Evolutionary conservation across 768 basidiomycete genomes (phyloP).

Genomic region (Tylopilus subfusipes): DNA sequence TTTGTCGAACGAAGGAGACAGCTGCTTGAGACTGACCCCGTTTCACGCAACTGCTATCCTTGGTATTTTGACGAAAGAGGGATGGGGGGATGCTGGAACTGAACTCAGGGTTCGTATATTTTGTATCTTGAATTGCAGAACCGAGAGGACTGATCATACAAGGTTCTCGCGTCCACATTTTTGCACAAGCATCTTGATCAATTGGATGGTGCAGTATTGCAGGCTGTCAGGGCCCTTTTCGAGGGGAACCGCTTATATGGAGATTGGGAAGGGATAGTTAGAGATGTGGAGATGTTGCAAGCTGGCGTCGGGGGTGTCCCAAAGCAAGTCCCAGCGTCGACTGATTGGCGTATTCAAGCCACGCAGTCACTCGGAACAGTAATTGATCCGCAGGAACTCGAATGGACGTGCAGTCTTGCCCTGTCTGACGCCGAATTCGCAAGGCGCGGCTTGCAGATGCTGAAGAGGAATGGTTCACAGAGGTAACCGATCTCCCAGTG

Average conservation of each 20-base stretch:
- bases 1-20: slow-evolving; percentile 25
- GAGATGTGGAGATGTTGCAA: slow-evolving; percentile 11
- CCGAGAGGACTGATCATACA: slow-evolving; percentile 8
- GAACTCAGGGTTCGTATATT: slow-evolving; percentile 31
- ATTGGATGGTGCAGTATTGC: slow-evolving; percentile 25
- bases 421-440: slow-evolving; percentile 42
- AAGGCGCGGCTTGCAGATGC: slow-evolving; percentile 42
- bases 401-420: slow-evolving; percentile 54
- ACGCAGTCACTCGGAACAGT: slow-evolving; percentile 36
- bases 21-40: slow-evolving; percentile 31
- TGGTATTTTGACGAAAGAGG: slow-evolving; percentile 37
- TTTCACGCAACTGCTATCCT: slow-evolving; percentile 33
- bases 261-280: slow-evolving; percentile 12
- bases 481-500: slow-evolving; percentile 28
- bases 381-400: slow-evolving; percentile 41
- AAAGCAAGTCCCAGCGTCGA: background rate
- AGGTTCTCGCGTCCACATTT: slow-evolving; percentile 28
- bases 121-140: background rate
- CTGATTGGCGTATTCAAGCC: slow-evolving; percentile 25
- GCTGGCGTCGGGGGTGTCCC: background rate
- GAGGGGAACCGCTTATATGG: slow-evolving; percentile 16
- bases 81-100: slow-evolving; percentile 34
- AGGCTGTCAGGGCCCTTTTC: slow-evolving; percentile 19
- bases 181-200: slow-evolving; percentile 30
- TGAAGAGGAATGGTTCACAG: slow-evolving; percentile 40